Evolutionary conservation across 2,329 filamentous ascomycete species (phyloP).

Genomic region (Paramyrothecium roridum): DNA sequence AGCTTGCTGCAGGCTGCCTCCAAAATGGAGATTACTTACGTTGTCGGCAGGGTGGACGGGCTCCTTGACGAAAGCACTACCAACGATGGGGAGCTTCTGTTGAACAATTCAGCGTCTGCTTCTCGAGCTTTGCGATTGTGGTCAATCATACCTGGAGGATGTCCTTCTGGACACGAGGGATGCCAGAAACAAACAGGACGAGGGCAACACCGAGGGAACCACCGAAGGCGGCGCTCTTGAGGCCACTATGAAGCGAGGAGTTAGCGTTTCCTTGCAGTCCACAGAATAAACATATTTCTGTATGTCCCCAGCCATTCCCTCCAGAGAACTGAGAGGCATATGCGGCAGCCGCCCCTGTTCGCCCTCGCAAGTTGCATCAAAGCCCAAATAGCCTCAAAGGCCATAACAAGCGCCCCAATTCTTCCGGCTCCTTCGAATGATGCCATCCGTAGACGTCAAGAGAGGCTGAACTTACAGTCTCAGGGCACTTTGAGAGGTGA

Average conservation of each 20-base stretch:
- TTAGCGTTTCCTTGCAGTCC: too few species aligned
- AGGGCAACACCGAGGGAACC: slow-evolving; percentile 55
- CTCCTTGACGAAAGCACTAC: slow-evolving; percentile 48
- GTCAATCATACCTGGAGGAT: slow-evolving; percentile 52
- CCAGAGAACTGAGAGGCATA: too few species aligned
- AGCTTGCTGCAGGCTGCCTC: slow-evolving; percentile 11
- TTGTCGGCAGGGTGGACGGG: slow-evolving; percentile 56
- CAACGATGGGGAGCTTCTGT: slow-evolving; percentile 55
- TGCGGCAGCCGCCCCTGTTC: too few species aligned
- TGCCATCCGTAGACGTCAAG: not conserved
- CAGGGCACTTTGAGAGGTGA: slow-evolving; percentile 43
- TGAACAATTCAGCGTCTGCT: slow-evolving; percentile 16
- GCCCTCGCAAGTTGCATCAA: too few species aligned
- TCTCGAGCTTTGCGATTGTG: too few species aligned
- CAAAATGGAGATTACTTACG: too few species aligned
- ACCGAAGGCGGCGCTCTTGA: slow-evolving; percentile 52
- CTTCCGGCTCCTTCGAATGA: not conserved
- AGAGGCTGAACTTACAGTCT: slow-evolving; percentile 47
- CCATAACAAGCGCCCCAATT: not conserved
- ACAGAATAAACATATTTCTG: too few species aligned
- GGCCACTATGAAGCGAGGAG: slow-evolving; percentile 34
- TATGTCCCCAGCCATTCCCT: too few species aligned
- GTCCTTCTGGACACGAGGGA: slow-evolving; percentile 58
- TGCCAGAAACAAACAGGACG: slow-evolving; percentile 59
- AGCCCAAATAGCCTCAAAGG: too few species aligned